Conservation (phyloP, 108 stramenopile species). For the Cyclotella kingstonii region DNA sequence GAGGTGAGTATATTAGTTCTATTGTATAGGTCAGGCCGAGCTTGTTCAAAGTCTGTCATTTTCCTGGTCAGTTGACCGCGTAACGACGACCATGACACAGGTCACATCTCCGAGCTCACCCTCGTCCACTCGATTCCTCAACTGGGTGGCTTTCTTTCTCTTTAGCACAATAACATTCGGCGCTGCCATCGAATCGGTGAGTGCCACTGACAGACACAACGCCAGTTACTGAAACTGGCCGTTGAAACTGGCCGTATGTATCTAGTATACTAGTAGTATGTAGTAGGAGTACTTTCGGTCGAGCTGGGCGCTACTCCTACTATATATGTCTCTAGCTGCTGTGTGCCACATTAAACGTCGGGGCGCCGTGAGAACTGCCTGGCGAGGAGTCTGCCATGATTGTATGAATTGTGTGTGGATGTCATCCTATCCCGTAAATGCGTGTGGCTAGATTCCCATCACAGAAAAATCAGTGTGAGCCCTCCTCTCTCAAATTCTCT, state of each 20-base stretch:
- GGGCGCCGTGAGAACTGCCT: conserved; percentile 34
- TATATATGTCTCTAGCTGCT: neutral
- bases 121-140: conserved; percentile 64
- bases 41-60: no score
- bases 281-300: no score
- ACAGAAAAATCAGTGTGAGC: neutral
- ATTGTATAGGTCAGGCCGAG: no score
- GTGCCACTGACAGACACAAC: no score
- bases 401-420: neutral
- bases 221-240: no score
- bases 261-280: neutral
- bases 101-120: conserved; percentile 15
- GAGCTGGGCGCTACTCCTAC: neutral
- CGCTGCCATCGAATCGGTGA: conserved; percentile 58
- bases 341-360: conserved; percentile 41
- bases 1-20: no score
- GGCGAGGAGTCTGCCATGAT: conserved; percentile 24
- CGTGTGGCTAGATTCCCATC: conserved; percentile 37
- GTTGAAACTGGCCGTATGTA: neutral
- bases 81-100: no score
- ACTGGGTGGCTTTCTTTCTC: conserved; percentile 69
- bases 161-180: conserved; percentile 64
- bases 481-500: neutral
- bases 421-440: conserved; percentile 42
- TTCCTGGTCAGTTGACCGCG: no score